Conservation (phyloP, 2,329 filamentous ascomycete genomes). For the Dryadomyces sulphureus region DNA sequence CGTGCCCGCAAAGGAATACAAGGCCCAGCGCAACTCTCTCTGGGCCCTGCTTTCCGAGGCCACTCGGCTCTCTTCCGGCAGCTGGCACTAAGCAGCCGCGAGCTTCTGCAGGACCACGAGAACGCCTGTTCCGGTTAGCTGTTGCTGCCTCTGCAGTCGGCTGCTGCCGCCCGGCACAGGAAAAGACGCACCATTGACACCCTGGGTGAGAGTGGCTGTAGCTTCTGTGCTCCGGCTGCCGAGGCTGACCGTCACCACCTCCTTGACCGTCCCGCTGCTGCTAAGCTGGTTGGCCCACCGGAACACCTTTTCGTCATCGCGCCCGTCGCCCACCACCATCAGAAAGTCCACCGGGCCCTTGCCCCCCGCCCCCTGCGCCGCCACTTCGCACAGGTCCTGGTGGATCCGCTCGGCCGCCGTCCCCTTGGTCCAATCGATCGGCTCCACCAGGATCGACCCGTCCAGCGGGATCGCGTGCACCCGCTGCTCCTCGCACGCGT, state of each 20-base stretch:
- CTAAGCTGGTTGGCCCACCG: conserved; percentile 77
- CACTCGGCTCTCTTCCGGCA: no score
- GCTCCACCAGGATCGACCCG: conserved; percentile 70
- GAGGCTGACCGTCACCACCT: conserved; percentile 74
- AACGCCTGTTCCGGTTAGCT: conserved; percentile 10
- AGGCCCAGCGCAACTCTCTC: no score
- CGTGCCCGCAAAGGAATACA: no score
- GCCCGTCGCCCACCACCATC: conserved; percentile 77
- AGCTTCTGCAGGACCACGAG: conserved; percentile 11
- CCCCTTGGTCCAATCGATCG: conserved; percentile 74
- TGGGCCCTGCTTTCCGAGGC: not conserved
- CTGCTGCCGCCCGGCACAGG: no score
- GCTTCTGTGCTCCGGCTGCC: conserved; percentile 83
- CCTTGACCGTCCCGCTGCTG: conserved; percentile 40
- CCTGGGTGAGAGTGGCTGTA: conserved; percentile 71
- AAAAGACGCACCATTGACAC: conserved; percentile 62
- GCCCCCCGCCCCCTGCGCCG: conserved; percentile 18
- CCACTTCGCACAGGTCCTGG: conserved; percentile 33
- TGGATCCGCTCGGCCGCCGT: conserved; percentile 67
- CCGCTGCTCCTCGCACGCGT: conserved; percentile 69
- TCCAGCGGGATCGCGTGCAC: conserved; percentile 75
- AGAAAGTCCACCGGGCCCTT: conserved; percentile 59
- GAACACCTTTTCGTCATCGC: conserved; percentile 89
- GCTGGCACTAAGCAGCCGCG: conserved; percentile 1
- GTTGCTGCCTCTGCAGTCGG: no score